Evolutionary conservation across 2,329 filamentous ascomycete genomes (phyloP), one percentile per base, ranked within the genome.

Genomic region (Diaporthe australafricana): DNA sequence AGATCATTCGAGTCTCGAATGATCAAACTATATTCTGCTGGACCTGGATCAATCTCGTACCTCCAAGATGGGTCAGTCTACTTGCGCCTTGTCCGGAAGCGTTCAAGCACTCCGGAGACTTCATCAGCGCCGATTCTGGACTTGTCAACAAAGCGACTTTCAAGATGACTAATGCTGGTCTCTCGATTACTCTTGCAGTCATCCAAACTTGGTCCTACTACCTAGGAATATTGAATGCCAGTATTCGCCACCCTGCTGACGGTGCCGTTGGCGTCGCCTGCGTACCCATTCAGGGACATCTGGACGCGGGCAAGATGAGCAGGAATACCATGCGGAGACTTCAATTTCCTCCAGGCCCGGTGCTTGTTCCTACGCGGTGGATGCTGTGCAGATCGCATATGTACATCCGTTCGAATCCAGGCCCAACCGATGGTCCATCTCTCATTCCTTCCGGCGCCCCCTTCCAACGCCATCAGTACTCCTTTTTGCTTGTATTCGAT

Each of bases 1-100:
- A 79, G 40, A 79, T 79, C 16, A 70, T 72, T 8, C 72, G 76
- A 17, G 47, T 38, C 30, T 69, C 42, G 16, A 72, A 71, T 16
- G 70, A 74, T 16, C 63, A 72, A 6, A 70, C 72, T 9, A 53
- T 74, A 2, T 74, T 74, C 50, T 63, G 70, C 42, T 74, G 72
- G 72, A 72, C 68, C 5, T 52, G 68, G 52, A 12, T 2, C 5
- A 11, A n/a, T 3, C 14, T 12, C 3, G 30, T 55, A 5, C 52
- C 52, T 20, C 8, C 27, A 4, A 27, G 27, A 35, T 55, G 52
- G 52, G 17, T 5, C 3, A 55, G 52, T 22, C 12, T 50, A 7
- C 48, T 50, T 2, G 48, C 48, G 11, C 48, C 48, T 25, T 16
- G 48, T 27, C 48, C 48, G 0, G n/a, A 50, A 27, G 48, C 48